A percentile compares a stretch with the other conserved stretches of the same genome.
These are phyloP conservation scores for Lipomyces chichibuensis DNA, from an alignment of 805 yeast genomes.

Conservation along the genomic window DNA sequence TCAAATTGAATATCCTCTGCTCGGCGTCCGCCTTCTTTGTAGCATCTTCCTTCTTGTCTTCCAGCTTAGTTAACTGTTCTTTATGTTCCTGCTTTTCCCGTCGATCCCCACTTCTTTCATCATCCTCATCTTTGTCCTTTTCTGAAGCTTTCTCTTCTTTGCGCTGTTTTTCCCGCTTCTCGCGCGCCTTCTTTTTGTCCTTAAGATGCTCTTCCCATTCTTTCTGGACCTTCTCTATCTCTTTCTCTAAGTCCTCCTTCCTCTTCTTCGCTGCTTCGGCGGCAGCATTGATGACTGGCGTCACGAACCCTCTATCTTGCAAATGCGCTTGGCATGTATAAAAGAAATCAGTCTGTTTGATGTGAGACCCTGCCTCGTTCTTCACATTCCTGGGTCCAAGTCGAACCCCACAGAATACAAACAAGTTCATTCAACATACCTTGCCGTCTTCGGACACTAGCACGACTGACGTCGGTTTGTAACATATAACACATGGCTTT, in stretches of 20 bases:
- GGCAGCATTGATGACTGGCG: conserved; percentile 47
- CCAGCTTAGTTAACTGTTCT: conserved; percentile 26
- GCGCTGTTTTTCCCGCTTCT: conserved; percentile 28
- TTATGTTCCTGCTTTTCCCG: conserved; percentile 38
- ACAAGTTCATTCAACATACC: conserved; percentile 16
- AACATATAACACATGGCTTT: conserved; percentile 57
- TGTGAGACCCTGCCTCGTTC: neutral
- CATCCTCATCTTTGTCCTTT: conserved; percentile 25
- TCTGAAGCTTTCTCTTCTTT: conserved; percentile 35
- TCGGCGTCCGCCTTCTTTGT: conserved; percentile 29
- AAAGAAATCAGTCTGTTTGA: conserved; percentile 51
- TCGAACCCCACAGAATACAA: neutral
- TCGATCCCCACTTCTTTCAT: conserved; percentile 28
- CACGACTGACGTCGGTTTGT: conserved; percentile 56
- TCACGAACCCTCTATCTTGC: conserved; percentile 54
- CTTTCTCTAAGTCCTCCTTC: conserved; percentile 39
- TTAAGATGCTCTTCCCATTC: conserved; percentile 42
- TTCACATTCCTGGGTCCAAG: neutral
- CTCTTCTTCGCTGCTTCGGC: conserved; percentile 43
- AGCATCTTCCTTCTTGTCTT: conserved; percentile 28
- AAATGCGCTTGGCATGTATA: conserved; percentile 57
- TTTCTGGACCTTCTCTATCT: conserved; percentile 43
- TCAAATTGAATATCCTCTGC: conserved; percentile 49
- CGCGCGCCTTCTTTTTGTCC: conserved; percentile 33
- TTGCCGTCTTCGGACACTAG: conserved; percentile 51